Evolutionary conservation across 768 basidiomycete species (phyloP), one percentile per base, ranked within the genome.

Genomic region (Rhodotorula toruloides): DNA sequence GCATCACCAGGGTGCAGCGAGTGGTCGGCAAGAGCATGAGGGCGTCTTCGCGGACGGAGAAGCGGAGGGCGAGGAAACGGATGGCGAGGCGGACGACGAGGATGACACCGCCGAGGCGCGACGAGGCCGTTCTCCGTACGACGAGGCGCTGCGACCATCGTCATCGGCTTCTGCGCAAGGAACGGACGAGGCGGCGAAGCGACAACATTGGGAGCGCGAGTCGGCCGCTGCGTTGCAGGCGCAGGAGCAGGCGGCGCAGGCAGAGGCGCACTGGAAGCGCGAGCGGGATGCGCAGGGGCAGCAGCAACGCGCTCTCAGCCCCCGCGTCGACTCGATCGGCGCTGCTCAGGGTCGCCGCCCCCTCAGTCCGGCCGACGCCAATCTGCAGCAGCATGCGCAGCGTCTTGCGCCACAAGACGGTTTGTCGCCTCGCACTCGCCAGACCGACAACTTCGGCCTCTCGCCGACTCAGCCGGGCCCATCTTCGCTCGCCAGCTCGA

Each of bases 131-230:
- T 49, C 48, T 14, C 48, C 48, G 31, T 49, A 49, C 31, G 48
- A 32, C 13, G 48, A 25, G 19, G 53, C 53, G 12, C 34, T 36
- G 34, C 36, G n/a, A 29, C 52, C 52, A 25, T 25, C 36, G 36
- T 27, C 34, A n/a, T n/a, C n/a, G n/a, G n/a, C n/a, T n/a, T n/a
- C n/a, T n/a, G n/a, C n/a, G n/a, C n/a, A n/a, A n/a, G n/a, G n/a
- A n/a, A n/a, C 44, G 27, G 58, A 59, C 25, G 64, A 65, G 36
- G 52, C 34, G 34, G 55, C 60, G 44, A 32, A 17, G 55, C 47
- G 57, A 37, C 56, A 37, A 37, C 66, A 67, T 27, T 62, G 60
- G 66, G 73, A 53, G 73, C 67, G 55, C 22, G 66, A 61, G 56
- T 39, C 39, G 3, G 66, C 58, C 29, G 74, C 69, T 10, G 70